Evolutionary conservation across 1,284 basidiomycete genomes (phyloP), one percentile per base, ranked within the genome.

Genomic region (Salmacisia buchloeana): DNA sequence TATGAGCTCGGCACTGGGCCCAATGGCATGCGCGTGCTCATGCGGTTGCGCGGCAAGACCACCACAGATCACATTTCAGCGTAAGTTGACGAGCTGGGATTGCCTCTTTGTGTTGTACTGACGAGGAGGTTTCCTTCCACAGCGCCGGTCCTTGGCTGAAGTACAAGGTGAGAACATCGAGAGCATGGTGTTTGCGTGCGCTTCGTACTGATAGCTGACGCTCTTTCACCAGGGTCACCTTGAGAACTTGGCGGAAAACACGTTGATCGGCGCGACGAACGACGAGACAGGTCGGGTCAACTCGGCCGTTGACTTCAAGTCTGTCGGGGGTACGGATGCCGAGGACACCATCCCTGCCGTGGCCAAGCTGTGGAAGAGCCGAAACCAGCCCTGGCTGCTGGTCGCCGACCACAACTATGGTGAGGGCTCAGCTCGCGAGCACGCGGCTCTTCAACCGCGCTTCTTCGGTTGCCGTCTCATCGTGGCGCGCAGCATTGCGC

Each of bases 391-490:
- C 86, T 98, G 94, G 94, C 89, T 94, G 73, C 83, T 98, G 57
- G 84, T 99, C 35, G 94, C 96, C 1, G 96, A 98, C 79, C 81
- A 76, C 74, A 82, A 81, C 82, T 96, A 98, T 79, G 96, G 96
- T 3, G 96, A 99, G 81, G 96, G 94, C 80, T 92, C 90, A 69
- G 93, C 93, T n/a, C 87, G 96, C 65, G 96, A 98, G 81, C 96
- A 98, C 81, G 96, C 96, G 35, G 93, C 94, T 15, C 84, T 98
- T 35, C 96, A 98, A 80, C 96, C 94, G 57, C 86, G 96, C 15
- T 96, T 94, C 83, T 94, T 96, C 76, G 91, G 91, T 25, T 78
- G 76, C 70, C 80, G 81, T 62, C 64, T 83, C 33, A 81, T 83
- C 63, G 73, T 82, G 85, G 81, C 74, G 0, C 73, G 83, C 74